Base-by-base conservation (phyloP, 345 rosid species). In the Garcia nutans region DNA sequence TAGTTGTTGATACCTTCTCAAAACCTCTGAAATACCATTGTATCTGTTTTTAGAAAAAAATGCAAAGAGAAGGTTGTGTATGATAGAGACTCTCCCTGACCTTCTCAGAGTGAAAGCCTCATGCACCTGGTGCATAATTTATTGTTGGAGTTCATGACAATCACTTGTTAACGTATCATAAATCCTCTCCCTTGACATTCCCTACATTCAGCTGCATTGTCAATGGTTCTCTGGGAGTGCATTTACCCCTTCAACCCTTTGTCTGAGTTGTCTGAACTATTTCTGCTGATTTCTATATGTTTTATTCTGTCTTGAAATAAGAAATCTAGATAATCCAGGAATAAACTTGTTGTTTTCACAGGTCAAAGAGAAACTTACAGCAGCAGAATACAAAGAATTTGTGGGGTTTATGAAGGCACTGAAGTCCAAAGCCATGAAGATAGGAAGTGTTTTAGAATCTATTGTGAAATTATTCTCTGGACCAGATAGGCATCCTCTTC, bases 401-500 rank as follows among this genome's bases (percentile, higher is more conserved):
- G 86, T 96, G 45, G 96, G 92, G 59, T 87, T 85, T 75, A 86
- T 96, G 91, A 93, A 88, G 85, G 97, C 93, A 69, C 78, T 90
- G 84, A 96, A 92, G 86, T 91, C 94, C 50, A 91, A 92, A 78
- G 91, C 88, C 74, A 84, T 88, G 79, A 86, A 87, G 58, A 75
- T 89, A 76, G 84, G 84, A 70, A 74, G 72, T 61, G 90, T 93
- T 79, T 79, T 92, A 76, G 85, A 87, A 73, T 87, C 91, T 41
- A 88, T 96, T 73, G 91, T 87, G 68, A 81, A 77, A 79, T 80
- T 96, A 59, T 92, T 96, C 79, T 78, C 90, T 70, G 92, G 87
- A 76, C 84, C 84, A 42, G 96, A 90, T 69, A 82, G 92, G 84
- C 81, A 72, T 76, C 87, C 83, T 74, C 98, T 96, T 80, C 97